phyloP scores from a whole-genome alignment of 192 early-diverging fungal species.

The Pecoramyces ruminantium region DNA sequence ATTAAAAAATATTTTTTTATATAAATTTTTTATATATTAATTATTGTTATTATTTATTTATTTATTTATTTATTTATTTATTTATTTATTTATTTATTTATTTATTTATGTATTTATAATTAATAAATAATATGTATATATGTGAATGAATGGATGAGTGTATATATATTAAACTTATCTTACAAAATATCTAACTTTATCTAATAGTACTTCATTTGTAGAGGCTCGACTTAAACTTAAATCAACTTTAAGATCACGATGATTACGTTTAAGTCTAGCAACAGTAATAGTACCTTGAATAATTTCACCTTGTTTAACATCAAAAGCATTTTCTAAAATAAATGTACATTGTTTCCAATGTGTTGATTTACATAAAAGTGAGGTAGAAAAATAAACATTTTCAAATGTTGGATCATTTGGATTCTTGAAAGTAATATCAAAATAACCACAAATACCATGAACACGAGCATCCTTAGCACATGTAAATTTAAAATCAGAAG shows the following conservation, averaged over 20 bases:
- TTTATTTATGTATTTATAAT: no score
- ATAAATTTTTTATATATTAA: no score
- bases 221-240: not conserved
- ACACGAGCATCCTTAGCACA: slow-evolving; percentile 43
- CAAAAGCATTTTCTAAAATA: slow-evolving; percentile 40
- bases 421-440: slow-evolving; percentile 75
- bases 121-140: no score
- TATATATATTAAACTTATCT: no score
- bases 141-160: no score
- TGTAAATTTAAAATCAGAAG: slow-evolving; percentile 45
- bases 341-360: slow-evolving; percentile 98
- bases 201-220: not conserved
- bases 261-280: not conserved
- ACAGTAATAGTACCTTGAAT: not conserved
- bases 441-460: slow-evolving; percentile 75
- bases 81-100: no score
- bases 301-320: slow-evolving; percentile 10
- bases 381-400: slow-evolving; percentile 40
- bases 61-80: no score
- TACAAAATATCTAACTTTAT: not conserved
- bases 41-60: no score
- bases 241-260: not conserved
- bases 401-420: slow-evolving; percentile 30
- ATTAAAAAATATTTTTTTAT: no score
- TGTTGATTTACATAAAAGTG: slow-evolving; percentile 60